phyloP scores from a whole-genome alignment of 768 basidiomycete species.

The Tricholomella constricta region DNA sequence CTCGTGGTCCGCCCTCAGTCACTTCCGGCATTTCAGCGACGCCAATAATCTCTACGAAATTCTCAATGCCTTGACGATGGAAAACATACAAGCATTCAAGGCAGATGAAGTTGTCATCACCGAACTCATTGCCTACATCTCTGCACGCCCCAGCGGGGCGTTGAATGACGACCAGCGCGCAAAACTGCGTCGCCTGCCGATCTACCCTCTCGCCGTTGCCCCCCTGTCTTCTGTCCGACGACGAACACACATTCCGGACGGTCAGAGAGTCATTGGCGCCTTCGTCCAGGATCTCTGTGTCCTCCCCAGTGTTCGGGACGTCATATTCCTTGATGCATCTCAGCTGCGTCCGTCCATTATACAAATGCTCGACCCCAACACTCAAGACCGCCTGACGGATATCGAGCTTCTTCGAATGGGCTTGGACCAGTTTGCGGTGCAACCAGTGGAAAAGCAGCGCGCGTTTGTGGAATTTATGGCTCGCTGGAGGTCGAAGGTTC shows the following conservation, averaged over 20 bases:
- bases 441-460: conserved; percentile 26
- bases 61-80: conserved; percentile 25
- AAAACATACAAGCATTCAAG: background rate
- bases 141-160: background rate
- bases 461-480: conserved; percentile 31
- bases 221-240: background rate
- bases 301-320: conserved; percentile 22
- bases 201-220: background rate
- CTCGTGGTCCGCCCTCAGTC: conserved; percentile 12
- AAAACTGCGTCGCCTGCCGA: conserved; percentile 8
- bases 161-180: background rate
- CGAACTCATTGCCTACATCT: conserved; percentile 1
- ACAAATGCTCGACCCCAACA: conserved; percentile 24
- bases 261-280: background rate
- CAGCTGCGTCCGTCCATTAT: conserved; percentile 22
- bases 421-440: conserved; percentile 28
- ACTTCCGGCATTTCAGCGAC: conserved; percentile 19
- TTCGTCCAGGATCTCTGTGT: conserved; percentile 26
- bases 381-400: conserved; percentile 17
- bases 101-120: background rate
- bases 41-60: conserved; percentile 31
- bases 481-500: conserved; percentile 21
- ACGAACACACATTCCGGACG: conserved; percentile 5
- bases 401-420: conserved; percentile 29
- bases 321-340: conserved; percentile 31